Evolutionary conservation across 148 eudicot species (phyloP), one percentile per base, ranked within the genome.

Genomic region (Heliamphora exappendiculata): DNA sequence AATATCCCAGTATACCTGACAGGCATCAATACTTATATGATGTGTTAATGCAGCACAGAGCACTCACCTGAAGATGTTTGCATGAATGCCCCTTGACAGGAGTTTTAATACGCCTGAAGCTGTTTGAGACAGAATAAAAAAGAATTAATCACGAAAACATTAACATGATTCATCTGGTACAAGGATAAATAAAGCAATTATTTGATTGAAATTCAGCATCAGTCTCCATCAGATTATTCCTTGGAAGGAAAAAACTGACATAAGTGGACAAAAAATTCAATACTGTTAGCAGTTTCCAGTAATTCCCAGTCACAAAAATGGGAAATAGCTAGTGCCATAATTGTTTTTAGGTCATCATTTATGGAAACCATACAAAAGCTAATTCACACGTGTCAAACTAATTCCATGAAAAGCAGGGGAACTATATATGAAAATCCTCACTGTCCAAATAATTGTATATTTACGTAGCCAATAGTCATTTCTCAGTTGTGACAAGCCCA

Each of bases 41-140:
- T 41, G n/a, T 39, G 72, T 13, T 29, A 47, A 37, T 76, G 33
- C 14, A 73, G 19, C 28, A 75, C 57, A 53, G 71, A 73, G 77
- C 77, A 83, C 73, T 85, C 62, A 94, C 98, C 93, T 92, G 97
- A 83, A 81, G 86, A 84, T 94, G 98, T 76, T 90, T 94, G 88
- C 98, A 94, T 29, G 76, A 71, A 79, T 84, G 85, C 72, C 98
- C 98, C 83, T 94, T 94, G 20, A 85, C 93, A 72, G 98, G 97
- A 49, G 69, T 86, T 75, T 66, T 84, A 20, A 94, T 90, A 75
- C 93, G 96, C 82, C 4, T 80, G 75, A 82, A 86, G 85, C 98
- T 93, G 96, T 72, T 17, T 16, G 59, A 76, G 57, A 76, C 54
- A 42, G 28, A 39, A 73, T 45, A 7, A 45, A 36, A 22, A 70